Conservation (phyloP, 1,284 basidiomycete genomes). For the Leccinum huronense region DNA sequence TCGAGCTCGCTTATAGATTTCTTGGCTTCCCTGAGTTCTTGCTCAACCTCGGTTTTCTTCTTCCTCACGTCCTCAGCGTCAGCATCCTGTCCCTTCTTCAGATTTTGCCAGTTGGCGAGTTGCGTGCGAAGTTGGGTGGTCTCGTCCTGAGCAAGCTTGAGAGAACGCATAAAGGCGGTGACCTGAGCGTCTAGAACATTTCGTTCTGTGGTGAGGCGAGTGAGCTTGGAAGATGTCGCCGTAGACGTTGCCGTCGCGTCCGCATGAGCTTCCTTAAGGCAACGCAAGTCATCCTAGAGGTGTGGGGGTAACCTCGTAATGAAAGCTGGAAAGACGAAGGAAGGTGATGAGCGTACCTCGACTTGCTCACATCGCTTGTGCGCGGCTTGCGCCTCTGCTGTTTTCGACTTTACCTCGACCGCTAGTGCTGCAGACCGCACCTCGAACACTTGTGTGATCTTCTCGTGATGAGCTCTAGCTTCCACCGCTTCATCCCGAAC, state of each 20-base stretch:
- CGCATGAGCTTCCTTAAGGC: constrained; percentile 47
- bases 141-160: constrained; percentile 56
- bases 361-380: constrained; percentile 44
- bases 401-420: constrained; percentile 40
- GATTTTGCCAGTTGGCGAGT: constrained; percentile 62
- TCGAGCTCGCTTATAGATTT: constrained; percentile 43
- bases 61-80: constrained; percentile 57
- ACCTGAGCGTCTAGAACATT: constrained; percentile 55
- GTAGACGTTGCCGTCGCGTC: constrained; percentile 47
- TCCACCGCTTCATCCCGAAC: constrained; percentile 39
- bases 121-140: constrained; percentile 58
- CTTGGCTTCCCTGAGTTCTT: constrained; percentile 50
- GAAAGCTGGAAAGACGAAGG: neutral
- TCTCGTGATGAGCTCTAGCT: constrained; percentile 27
- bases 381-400: constrained; percentile 36
- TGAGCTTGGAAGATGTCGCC: constrained; percentile 49
- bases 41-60: constrained; percentile 55
- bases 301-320: neutral
- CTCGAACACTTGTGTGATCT: constrained; percentile 33
- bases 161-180: constrained; percentile 52
- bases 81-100: constrained; percentile 61
- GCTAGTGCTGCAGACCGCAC: constrained; percentile 34
- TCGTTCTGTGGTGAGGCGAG: constrained; percentile 55
- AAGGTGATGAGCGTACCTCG: constrained; percentile 38
- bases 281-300: constrained; percentile 42